A percentile compares a stretch with the other conserved stretches of the same genome.
These are phyloP conservation scores for Diospyros lotus DNA, from an alignment of 148 eudicot species.

Conservation along the genomic window DNA sequence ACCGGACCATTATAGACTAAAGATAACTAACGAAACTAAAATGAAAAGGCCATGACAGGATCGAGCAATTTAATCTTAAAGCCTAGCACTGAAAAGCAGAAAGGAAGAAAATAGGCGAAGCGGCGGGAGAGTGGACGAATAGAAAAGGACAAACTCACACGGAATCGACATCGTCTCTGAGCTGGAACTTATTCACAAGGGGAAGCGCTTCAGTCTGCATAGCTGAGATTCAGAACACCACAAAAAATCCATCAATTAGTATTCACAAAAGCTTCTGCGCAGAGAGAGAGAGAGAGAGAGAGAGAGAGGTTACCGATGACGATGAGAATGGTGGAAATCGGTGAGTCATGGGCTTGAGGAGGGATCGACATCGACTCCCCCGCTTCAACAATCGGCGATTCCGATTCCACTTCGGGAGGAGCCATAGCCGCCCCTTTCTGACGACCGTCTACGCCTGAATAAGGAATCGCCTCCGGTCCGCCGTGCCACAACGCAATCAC, in stretches of 20 bases:
- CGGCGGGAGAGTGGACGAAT: too few relatives aligned
- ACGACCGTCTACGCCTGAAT: too few relatives aligned
- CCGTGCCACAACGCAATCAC: too few relatives aligned
- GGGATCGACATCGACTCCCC: conserved; percentile 26
- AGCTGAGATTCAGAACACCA: conserved; percentile 26
- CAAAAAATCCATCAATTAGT: conserved; percentile 3
- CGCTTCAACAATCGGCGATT: background rate
- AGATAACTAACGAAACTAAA: too few relatives aligned
- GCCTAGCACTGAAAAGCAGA: too few relatives aligned
- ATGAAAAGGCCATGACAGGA: too few relatives aligned
- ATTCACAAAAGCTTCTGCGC: too few relatives aligned
- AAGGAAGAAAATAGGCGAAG: background rate
- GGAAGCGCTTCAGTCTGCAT: conserved; percentile 68
- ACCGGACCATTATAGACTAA: too few relatives aligned
- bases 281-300: background rate
- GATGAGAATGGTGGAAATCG: conserved; percentile 48
- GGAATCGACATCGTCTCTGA: conserved; percentile 40
- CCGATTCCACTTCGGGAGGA: conserved; percentile 29
- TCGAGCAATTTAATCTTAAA: too few relatives aligned
- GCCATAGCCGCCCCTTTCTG: conserved; percentile 22
- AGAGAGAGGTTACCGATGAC: conserved; percentile 36
- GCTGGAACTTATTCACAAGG: conserved; percentile 49
- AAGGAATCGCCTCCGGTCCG: too few relatives aligned
- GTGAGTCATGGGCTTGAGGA: conserved; percentile 19
- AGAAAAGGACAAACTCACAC: conserved; percentile 30